A percentile compares a stretch with the other conserved stretches of the same genome.
Evolutionary conservation across 176 grass and related monocot species (phyloP).

Genomic region (Triticum dicoccoides): DNA sequence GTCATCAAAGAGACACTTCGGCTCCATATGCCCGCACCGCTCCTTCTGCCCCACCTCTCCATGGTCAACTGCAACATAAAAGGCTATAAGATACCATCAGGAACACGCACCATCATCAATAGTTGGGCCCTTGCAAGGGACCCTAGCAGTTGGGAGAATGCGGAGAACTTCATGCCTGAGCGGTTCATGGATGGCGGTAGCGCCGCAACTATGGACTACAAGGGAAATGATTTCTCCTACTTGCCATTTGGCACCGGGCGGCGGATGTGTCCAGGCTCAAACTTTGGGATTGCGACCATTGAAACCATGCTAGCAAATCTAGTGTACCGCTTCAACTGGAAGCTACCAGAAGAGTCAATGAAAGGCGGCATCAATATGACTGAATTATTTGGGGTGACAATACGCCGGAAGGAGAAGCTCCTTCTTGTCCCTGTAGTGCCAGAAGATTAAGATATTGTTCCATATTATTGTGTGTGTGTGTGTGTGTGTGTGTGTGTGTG

Average conservation of each 20-base stretch:
- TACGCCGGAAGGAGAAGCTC: not conserved
- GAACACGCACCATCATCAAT: not conserved
- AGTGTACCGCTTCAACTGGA: not conserved
- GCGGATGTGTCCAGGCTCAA: not conserved
- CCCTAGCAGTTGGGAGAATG: slow-evolving; percentile 14
- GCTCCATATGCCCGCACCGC: slow-evolving; percentile 20
- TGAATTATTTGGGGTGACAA: not conserved
- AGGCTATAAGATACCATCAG: slow-evolving; percentile 28
- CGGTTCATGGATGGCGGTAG: slow-evolving; percentile 2
- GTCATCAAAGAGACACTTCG: not conserved
- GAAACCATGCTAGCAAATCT: not conserved
- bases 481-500: too few species aligned
- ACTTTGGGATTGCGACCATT: not conserved
- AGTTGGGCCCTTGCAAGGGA: slow-evolving; percentile 11
- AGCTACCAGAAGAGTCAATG: not conserved
- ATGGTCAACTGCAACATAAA: slow-evolving; percentile 23
- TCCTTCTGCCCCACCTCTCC: slow-evolving; percentile 35
- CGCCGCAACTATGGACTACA: not conserved
- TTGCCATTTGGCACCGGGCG: not conserved
- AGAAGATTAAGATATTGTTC: not conserved
- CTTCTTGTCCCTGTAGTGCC: not conserved
- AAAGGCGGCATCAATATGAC: not conserved
- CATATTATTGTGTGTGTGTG: not conserved
- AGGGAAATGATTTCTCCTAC: not conserved
- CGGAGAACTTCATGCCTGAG: slow-evolving; percentile 28